Conservation (phyloP, 805 yeast species). For the Brettanomyces bruxellensis region DNA sequence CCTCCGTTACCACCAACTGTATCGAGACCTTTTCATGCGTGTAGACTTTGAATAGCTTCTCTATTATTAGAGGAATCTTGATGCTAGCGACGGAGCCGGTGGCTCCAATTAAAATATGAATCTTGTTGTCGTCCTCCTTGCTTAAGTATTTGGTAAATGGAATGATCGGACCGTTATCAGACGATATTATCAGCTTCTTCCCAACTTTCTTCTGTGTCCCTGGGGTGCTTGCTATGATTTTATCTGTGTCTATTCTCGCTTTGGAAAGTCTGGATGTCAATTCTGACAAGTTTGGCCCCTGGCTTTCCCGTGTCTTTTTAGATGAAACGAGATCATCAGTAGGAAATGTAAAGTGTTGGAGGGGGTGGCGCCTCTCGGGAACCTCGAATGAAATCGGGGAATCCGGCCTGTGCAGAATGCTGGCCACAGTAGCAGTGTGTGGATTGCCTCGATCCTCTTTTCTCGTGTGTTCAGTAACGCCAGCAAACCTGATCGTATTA, state of each 20-base stretch:
- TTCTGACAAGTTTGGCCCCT: background rate
- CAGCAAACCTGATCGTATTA: background rate
- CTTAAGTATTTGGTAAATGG: constrained; percentile 68
- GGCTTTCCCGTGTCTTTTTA: background rate
- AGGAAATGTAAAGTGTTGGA: constrained; percentile 12
- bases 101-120: constrained; percentile 84
- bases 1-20: constrained; percentile 74
- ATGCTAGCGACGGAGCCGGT: constrained; percentile 97
- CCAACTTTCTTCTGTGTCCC: background rate
- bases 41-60: constrained; percentile 72
- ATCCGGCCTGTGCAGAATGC: constrained; percentile 4
- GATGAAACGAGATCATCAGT: constrained; percentile 16
- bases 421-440: background rate
- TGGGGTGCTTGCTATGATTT: background rate
- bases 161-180: constrained; percentile 54
- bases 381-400: constrained; percentile 15
- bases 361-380: constrained; percentile 11
- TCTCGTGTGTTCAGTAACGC: background rate
- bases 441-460: background rate
- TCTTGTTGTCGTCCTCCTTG: constrained; percentile 71
- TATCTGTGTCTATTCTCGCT: too few relatives aligned
- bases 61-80: constrained; percentile 83
- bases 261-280: too few relatives aligned
- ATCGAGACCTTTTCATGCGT: constrained; percentile 67
- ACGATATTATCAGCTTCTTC: constrained; percentile 44